Evolutionary conservation across 1,284 basidiomycete genomes (phyloP).

Genomic region (Athelia sp.): DNA sequence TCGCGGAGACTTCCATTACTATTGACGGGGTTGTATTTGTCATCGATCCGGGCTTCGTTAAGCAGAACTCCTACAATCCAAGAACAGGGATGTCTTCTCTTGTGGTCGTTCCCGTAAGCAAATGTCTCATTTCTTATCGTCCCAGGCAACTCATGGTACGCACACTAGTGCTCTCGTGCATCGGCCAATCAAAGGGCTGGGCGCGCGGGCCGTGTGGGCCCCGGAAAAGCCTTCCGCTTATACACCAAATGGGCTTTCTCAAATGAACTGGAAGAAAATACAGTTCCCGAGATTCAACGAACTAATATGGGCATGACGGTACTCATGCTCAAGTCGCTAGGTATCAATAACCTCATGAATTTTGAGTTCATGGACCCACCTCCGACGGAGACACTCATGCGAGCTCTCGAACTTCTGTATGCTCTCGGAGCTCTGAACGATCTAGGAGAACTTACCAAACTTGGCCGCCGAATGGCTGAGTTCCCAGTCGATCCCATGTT

Average conservation of each 20-base stretch:
- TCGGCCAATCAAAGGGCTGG: slow-evolving; percentile 97
- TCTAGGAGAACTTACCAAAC: slow-evolving; percentile 91
- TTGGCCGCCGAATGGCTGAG: slow-evolving; percentile 96
- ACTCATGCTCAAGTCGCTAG: slow-evolving; percentile 89
- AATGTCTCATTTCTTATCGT: neutral
- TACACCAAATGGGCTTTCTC: slow-evolving; percentile 96
- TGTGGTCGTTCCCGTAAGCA: slow-evolving; percentile 84
- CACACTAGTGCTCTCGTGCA: slow-evolving; percentile 82
- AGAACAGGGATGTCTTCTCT: slow-evolving; percentile 95
- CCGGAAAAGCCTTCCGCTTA: slow-evolving; percentile 96
- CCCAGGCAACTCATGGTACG: slow-evolving; percentile 3
- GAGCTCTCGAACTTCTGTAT: slow-evolving; percentile 90
- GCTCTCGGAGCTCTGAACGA: slow-evolving; percentile 96
- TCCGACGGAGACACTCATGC: slow-evolving; percentile 96
- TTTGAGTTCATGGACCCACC: slow-evolving; percentile 99
- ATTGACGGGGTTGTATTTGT: slow-evolving; percentile 98
- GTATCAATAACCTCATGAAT: slow-evolving; percentile 95
- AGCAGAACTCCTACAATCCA: slow-evolving; percentile 97
- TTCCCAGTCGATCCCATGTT: slow-evolving; percentile 99
- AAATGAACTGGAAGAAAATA: slow-evolving; percentile 95
- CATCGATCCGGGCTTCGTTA: slow-evolving; percentile 96
- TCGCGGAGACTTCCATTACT: slow-evolving; percentile 97
- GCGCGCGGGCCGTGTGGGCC: slow-evolving; percentile 94
- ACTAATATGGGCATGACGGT: slow-evolving; percentile 98
- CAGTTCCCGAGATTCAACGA: slow-evolving; percentile 97